Base-by-base conservation (phyloP, 306 rosid genomes). In the Cajanus cajan region DNA sequence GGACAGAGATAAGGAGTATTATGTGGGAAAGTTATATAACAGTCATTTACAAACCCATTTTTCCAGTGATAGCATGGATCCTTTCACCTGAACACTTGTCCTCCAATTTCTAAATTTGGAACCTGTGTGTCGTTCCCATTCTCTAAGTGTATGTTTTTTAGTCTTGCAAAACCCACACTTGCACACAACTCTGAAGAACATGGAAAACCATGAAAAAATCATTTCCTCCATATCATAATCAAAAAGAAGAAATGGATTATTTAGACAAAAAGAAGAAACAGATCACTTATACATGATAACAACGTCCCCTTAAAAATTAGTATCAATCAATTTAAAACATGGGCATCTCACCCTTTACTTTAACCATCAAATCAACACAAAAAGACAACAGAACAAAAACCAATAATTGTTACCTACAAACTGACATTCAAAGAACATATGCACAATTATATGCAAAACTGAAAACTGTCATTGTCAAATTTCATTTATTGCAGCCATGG, bases 91-190 rank as follows among this genome's bases (percentile, higher is more conserved):
- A 64, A 93, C 89, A 82, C 97, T 93, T 19, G 88, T 88, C 78
- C 81, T 93, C 98, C 98, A 93, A 84, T 91, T 89, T 90, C 89
- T 88, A 10, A 81, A 83, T 80, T 91, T 93, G 58, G 98, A 91
- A 67, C 98, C 93, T 2, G 94, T 85, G 78, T 93, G 98, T 39
- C 84, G 83, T 78, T 91, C 96, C 98, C 97, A 93, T 76, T 88
- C 93, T 36, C 86, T 85, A 73, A 91, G 98, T 67, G 91, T 90
- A 74, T 88, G 93, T 81, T 93, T 91, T 85, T 86, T 85, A 24
- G 88, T 78, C 78, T 87, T 93, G 44, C 98, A 93, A 16, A 70
- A 80, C 45, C 93, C 90, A 83, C 98, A 93, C 58, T 89, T 88
- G 92, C 98, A 93, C 62, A 84, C 84, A 70, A 93, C 97, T 80